A percentile compares a stretch with the other conserved stretches of the same genome.
phyloP scores from a whole-genome alignment of 2,329 filamentous ascomycete species.

The Trichoderma sp. region DNA sequence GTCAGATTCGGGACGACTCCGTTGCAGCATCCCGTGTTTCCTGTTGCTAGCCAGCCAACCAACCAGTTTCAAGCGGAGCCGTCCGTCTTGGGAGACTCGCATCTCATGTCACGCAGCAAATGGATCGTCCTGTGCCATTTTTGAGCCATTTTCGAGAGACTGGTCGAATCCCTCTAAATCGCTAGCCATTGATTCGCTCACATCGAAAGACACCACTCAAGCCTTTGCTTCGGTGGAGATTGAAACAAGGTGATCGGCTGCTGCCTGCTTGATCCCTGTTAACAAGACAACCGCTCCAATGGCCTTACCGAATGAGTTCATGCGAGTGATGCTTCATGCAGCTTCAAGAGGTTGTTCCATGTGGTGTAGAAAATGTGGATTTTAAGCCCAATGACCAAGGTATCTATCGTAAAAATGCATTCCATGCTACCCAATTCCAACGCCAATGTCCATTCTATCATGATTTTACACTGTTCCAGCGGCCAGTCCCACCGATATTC shows the following conservation, averaged over 20 bases:
- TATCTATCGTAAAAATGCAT: neutral
- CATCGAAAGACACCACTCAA: neutral
- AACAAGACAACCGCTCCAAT: neutral
- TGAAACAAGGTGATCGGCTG: neutral
- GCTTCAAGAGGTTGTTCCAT: no score
- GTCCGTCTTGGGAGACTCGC: neutral
- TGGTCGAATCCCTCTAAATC: neutral
- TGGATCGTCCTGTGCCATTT: neutral
- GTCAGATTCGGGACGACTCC: neutral
- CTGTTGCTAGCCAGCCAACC: neutral
- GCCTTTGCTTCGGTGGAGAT: neutral
- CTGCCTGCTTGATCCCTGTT: conserved; percentile 11
- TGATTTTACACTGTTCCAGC: neutral
- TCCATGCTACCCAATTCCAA: neutral
- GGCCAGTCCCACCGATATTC: neutral
- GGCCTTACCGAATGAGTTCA: neutral
- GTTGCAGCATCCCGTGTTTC: neutral
- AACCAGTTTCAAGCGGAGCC: neutral
- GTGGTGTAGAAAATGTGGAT: neutral
- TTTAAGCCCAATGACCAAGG: neutral
- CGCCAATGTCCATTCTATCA: neutral
- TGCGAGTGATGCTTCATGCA: neutral
- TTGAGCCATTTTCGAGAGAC: conserved; percentile 7
- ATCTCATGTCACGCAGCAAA: conserved; percentile 4
- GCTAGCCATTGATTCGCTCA: neutral